These are phyloP conservation scores for Phyllosticta ampelicida DNA, from an alignment of 2,329 filamentous ascomycete species.

Conservation along the genomic window DNA sequence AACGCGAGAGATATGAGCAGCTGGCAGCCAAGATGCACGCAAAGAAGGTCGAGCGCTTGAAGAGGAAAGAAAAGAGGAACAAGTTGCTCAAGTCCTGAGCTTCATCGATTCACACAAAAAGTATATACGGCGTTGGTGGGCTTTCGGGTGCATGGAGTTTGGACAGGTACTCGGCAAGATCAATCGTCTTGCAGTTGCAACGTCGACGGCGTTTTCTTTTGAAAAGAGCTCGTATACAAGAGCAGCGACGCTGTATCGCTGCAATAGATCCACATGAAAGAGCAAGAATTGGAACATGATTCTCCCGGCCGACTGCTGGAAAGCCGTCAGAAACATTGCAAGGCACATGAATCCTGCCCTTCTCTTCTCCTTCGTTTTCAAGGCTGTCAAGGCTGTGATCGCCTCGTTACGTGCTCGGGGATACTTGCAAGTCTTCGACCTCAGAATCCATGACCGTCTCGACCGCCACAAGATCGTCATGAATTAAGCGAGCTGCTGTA, in stretches of 20 bases:
- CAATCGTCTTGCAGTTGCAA: neutral
- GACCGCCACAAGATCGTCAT: neutral
- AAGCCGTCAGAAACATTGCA: neutral
- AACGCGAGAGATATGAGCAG: constrained; percentile 85
- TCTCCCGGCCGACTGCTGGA: neutral
- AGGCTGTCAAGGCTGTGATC: neutral
- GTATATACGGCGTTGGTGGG: neutral
- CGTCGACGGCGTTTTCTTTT: neutral
- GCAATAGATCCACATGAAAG: neutral
- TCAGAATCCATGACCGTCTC: neutral
- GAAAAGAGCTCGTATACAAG: neutral
- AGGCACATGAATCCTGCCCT: neutral
- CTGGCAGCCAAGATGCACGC: constrained; percentile 97
- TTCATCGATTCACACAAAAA: neutral
- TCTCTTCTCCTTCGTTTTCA: neutral
- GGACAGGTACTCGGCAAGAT: neutral
- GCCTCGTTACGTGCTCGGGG: neutral
- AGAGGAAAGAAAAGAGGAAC: constrained; percentile 93
- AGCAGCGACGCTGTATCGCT: neutral
- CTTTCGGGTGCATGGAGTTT: neutral
- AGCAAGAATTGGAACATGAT: neutral
- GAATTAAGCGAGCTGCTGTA: neutral
- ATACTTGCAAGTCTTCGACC: neutral
- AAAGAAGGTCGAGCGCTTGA: constrained; percentile 86
- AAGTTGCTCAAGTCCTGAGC: constrained; percentile 51